phyloP scores from a whole-genome alignment of 75 land plant species.

The Selaginella tamariscina region DNA sequence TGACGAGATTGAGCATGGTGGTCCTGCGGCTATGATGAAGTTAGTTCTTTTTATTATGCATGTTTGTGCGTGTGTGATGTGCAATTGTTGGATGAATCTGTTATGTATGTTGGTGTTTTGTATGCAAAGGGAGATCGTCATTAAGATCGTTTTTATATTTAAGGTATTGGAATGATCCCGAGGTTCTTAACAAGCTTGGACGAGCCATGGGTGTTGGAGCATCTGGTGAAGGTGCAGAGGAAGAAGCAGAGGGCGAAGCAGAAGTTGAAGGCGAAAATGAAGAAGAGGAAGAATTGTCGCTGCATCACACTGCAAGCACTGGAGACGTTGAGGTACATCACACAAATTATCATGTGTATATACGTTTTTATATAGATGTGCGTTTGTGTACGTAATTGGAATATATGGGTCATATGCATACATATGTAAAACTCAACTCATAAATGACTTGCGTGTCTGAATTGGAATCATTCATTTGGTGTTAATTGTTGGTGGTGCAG shows the following conservation, averaged over 20 bases:
- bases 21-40: constrained; percentile 89
- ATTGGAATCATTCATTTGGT: too few relatives aligned
- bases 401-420: too few relatives aligned
- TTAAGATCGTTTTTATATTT: too few relatives aligned
- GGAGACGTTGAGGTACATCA: constrained; percentile 69
- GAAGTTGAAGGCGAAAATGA: constrained; percentile 37
- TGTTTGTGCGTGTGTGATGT: background rate
- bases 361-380: too few relatives aligned
- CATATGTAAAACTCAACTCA: too few relatives aligned
- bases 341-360: too few relatives aligned
- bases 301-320: constrained; percentile 82
- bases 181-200: constrained; percentile 74
- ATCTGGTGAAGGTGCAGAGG: constrained; percentile 29
- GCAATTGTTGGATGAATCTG: too few relatives aligned
- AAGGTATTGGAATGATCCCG: constrained; percentile 98
- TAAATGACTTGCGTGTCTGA: too few relatives aligned
- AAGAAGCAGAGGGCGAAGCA: constrained; percentile 34
- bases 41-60: constrained; percentile 16
- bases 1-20: constrained; percentile 72
- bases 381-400: too few relatives aligned
- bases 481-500: too few relatives aligned
- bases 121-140: too few relatives aligned
- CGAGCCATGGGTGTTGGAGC: constrained; percentile 85
- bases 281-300: constrained; percentile 37
- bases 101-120: too few relatives aligned